phyloP scores from a whole-genome alignment of 441 rosid genomes.

The Populus hybrid region DNA sequence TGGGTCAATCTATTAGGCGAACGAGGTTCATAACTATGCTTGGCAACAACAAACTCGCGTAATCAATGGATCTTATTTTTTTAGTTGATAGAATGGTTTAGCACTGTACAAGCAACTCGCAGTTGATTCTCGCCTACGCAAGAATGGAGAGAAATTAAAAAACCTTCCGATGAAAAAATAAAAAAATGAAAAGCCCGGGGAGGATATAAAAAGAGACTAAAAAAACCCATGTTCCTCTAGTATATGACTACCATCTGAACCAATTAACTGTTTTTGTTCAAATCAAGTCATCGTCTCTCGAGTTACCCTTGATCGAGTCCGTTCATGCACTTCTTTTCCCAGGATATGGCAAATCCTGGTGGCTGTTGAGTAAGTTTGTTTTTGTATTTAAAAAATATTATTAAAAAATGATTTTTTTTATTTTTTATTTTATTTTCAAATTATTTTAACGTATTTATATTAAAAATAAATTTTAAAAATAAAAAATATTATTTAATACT shows the following conservation, averaged over 20 bases:
- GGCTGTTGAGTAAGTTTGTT: too few relatives aligned
- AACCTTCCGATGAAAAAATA: neutral
- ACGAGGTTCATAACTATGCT: too few relatives aligned
- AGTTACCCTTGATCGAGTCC: neutral
- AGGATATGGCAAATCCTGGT: neutral
- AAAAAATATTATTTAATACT: too few relatives aligned
- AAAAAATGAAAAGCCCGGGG: neutral
- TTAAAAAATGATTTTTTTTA: too few relatives aligned
- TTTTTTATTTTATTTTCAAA: too few relatives aligned
- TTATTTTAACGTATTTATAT: too few relatives aligned
- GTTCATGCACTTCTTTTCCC: neutral
- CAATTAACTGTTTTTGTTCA: neutral
- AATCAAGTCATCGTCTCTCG: neutral
- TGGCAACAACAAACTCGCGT: neutral
- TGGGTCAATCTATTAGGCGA: too few relatives aligned
- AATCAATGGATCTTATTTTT: neutral
- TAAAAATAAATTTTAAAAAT: too few relatives aligned
- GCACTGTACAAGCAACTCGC: neutral
- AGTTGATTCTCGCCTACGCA: neutral
- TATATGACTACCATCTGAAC: neutral
- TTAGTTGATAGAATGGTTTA: neutral
- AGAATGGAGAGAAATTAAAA: neutral
- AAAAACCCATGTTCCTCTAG: neutral
- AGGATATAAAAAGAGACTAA: neutral
- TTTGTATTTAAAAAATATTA: too few relatives aligned